phyloP scores from a whole-genome alignment of 257 asterid species.

The Solanum pennellii region DNA sequence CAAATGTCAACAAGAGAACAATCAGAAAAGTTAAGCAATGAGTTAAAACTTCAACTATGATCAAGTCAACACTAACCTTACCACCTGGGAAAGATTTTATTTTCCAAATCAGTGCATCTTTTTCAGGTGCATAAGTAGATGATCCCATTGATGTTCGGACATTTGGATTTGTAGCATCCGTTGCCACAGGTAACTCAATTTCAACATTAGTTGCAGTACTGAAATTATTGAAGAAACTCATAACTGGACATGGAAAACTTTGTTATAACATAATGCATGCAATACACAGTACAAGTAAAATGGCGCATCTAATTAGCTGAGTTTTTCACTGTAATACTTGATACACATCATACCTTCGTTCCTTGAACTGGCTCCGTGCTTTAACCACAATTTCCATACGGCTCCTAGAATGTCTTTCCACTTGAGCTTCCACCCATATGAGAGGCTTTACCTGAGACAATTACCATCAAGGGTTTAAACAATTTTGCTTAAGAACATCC shows the following conservation, averaged over 20 bases:
- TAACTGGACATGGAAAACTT: neutral
- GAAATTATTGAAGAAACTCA: slow-evolving; percentile 25
- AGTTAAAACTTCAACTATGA: neutral
- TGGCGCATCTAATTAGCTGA: neutral
- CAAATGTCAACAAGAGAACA: neutral
- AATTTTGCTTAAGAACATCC: neutral
- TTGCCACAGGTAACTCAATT: slow-evolving; percentile 93
- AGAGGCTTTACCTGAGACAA: slow-evolving; percentile 85
- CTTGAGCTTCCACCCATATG: slow-evolving; percentile 96
- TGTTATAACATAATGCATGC: neutral
- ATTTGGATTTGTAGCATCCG: slow-evolving; percentile 95
- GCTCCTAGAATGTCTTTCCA: slow-evolving; percentile 88
- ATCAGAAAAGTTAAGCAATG: neutral
- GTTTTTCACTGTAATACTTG: neutral
- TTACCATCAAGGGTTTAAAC: neutral
- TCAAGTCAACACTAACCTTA: slow-evolving; percentile 41
- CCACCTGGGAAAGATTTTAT: slow-evolving; percentile 99
- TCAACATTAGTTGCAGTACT: slow-evolving; percentile 98
- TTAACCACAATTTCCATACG: slow-evolving; percentile 82
- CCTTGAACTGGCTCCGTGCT: slow-evolving; percentile 96
- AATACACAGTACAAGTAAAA: neutral
- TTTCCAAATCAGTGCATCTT: slow-evolving; percentile 87
- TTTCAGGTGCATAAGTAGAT: slow-evolving; percentile 90
- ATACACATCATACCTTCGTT: slow-evolving; percentile 70
- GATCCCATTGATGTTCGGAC: slow-evolving; percentile 99